Base-by-base conservation (phyloP, 139 green algal species). In the Chlorella sorokiniana region DNA sequence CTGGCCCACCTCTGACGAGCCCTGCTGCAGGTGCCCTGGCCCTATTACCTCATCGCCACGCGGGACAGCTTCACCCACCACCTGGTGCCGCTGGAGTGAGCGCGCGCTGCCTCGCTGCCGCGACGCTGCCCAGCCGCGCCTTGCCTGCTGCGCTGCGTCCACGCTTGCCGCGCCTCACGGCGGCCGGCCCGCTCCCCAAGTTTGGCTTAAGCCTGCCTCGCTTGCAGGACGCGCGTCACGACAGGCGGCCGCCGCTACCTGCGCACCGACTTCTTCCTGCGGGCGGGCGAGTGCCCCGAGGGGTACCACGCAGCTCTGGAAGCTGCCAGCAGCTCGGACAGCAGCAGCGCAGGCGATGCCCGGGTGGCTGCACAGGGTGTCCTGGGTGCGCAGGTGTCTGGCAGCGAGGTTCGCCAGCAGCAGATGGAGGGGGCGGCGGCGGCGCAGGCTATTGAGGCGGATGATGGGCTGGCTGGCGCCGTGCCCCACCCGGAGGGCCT, bases 41-140 rank as follows among this genome's bases (percentile, higher is more conserved):
- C 91, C 0, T 84, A 75, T 27, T 94, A 95, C 84, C 62, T 94
- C 3, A 93, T 95, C 20, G 82, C 62, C 67, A 95, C 91, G 0
- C 79, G 91, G 0, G 91, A 95, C 83, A 82, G 78, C 78, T 95
- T 95, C 76, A 89, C 81, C 5, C 80, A 91, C 77, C 70, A 89
- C 59, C 79, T 94, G 20, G 35, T 90, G 6, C 63, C 73, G 0
- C 18, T 88, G 4, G 25, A 56, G 41, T 72, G 81, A 67, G 76
- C 23, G 11, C 42, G 5, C 38, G 25, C 27, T 42, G 62, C n/a
- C n/a, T 4, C 18, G 62, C 8, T 69, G 62, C n/a, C 23, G 7
- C 61, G n/a, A 2, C 27, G 38, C 38, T n/a, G n/a, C n/a, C n/a
- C n/a, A n/a, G n/a, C n/a, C n/a, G n/a, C n/a, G n/a, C n/a, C n/a